phyloP scores from a whole-genome alignment of 352 stramenopile genomes.

The Phytopythium aichiense region DNA sequence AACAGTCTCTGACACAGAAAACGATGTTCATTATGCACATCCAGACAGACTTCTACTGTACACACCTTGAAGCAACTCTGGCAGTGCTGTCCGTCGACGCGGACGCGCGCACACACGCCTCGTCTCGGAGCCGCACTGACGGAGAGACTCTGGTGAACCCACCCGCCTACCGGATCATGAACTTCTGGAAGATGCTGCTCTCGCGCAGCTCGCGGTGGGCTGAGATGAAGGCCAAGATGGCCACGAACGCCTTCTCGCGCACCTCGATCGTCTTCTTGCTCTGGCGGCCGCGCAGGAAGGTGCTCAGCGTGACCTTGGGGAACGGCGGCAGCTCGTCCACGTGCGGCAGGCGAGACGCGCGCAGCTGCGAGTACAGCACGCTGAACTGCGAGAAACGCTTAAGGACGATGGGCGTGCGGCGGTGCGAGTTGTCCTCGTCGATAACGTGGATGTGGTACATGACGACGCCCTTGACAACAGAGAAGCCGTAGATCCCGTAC shows the following conservation, averaged over 20 bases:
- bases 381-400: conserved; percentile 62
- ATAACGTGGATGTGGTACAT: conserved; percentile 53
- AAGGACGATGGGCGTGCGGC: conserved; percentile 17
- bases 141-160: too few species aligned
- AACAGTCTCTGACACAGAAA: too few species aligned
- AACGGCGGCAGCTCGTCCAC: conserved; percentile 25
- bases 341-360: conserved; percentile 23
- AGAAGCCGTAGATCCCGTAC: conserved; percentile 45
- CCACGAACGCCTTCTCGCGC: conserved; percentile 43
- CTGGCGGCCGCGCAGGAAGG: conserved; percentile 40
- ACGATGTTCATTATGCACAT: too few species aligned
- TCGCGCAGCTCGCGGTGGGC: conserved; percentile 32
- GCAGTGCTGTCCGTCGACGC: background rate
- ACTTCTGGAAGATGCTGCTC: conserved; percentile 50
- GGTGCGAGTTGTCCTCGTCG: conserved; percentile 15
- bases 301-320: conserved; percentile 32
- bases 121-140: background rate
- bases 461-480: conserved; percentile 35
- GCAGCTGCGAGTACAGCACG: conserved; percentile 39
- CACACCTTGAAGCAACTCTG: too few species aligned
- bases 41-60: background rate
- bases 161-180: conserved; percentile 15
- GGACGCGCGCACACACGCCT: background rate
- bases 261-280: conserved; percentile 45
- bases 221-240: conserved; percentile 43